Percentiles rank a stretch among this genome's conserved stretches.
Conservation (phyloP, 139 green algal genomes). For the Deuterostichococcus epilithicus region DNA sequence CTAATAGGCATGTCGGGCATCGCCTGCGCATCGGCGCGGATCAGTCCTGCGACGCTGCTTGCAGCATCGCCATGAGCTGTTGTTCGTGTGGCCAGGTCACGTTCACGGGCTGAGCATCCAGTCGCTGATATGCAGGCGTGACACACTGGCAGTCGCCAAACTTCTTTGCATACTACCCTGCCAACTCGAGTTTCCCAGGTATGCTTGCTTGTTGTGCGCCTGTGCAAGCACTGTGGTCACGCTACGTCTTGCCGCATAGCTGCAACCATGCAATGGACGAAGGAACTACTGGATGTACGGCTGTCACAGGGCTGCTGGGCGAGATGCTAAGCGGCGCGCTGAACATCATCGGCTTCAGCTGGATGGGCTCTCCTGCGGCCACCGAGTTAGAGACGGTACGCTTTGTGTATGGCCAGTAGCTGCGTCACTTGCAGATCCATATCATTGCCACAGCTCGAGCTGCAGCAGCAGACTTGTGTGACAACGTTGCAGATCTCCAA, state of each 20-base stretch:
- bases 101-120: background rate
- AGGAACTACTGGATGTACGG: background rate
- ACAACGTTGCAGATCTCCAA: no score
- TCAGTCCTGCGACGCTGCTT: no score
- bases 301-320: conserved; percentile 50
- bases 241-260: no score
- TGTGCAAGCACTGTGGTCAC: background rate
- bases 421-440: no score
- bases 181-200: conserved; percentile 58
- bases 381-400: conserved; percentile 83
- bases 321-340: conserved; percentile 61
- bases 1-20: no score
- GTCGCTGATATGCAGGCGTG: conserved; percentile 43
- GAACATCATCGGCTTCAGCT: conserved; percentile 72
- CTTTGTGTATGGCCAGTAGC: background rate
- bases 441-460: no score
- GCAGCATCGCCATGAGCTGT: background rate
- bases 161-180: conserved; percentile 79
- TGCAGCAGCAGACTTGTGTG: no score
- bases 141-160: conserved; percentile 80
- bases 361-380: conserved; percentile 55
- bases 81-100: background rate
- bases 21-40: no score
- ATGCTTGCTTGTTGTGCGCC: conserved; percentile 70
- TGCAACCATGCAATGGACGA: no score